phyloP scores from a whole-genome alignment of 441 rosid genomes.

The Brassica balearica region DNA sequence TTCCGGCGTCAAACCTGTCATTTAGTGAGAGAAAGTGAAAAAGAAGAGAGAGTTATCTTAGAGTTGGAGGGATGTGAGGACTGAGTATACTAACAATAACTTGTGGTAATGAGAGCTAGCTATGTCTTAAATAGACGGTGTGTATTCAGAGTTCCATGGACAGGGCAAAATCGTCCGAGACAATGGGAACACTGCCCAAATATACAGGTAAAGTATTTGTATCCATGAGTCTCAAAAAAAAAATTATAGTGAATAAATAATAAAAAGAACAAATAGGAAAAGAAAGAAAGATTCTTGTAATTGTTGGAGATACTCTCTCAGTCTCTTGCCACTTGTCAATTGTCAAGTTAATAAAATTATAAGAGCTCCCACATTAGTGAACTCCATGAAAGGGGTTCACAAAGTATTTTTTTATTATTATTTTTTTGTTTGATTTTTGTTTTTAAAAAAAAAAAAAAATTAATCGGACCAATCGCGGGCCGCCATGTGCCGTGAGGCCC shows the following conservation, averaged over 20 bases:
- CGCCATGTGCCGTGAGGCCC: too few species aligned
- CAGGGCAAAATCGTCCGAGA: constrained; percentile 38
- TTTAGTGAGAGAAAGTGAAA: not conserved
- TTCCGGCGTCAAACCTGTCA: constrained; percentile 35
- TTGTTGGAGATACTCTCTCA: too few species aligned
- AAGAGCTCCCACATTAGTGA: too few species aligned
- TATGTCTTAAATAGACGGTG: constrained; percentile 34
- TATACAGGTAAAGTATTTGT: not conserved
- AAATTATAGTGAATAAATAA: not conserved
- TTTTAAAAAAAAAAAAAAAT: too few species aligned
- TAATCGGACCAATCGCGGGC: too few species aligned
- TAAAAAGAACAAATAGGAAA: not conserved
- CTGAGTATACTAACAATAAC: constrained; percentile 37
- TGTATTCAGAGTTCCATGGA: not conserved
- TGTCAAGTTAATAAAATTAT: not conserved
- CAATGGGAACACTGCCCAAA: constrained; percentile 23
- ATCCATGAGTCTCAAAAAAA: not conserved
- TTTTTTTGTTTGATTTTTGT: too few species aligned
- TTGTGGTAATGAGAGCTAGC: constrained; percentile 31
- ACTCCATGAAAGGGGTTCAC: too few species aligned
- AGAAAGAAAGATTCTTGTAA: not conserved
- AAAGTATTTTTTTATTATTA: too few species aligned
- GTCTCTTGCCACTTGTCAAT: not conserved
- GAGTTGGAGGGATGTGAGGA: constrained; percentile 12
- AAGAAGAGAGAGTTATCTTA: not conserved